These are phyloP conservation scores for Stagonosporopsis vannaccii DNA, from an alignment of 2,329 filamentous ascomycete genomes.

Conservation along the genomic window DNA sequence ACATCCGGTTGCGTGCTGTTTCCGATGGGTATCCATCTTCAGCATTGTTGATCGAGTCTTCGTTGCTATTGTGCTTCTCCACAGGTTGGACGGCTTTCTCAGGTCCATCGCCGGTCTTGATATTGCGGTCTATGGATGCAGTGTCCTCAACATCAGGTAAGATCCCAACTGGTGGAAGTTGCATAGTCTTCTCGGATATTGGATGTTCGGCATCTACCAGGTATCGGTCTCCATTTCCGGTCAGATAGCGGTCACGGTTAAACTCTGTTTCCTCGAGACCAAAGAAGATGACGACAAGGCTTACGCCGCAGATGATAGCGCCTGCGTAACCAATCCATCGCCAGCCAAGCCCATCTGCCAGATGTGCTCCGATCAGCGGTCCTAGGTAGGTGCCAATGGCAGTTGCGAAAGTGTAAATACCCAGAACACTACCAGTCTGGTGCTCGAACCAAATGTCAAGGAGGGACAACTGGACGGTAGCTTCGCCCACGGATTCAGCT, in stretches of 20 bases:
- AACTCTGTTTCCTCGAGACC: slow-evolving; percentile 29
- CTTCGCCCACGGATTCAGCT: slow-evolving; percentile 27
- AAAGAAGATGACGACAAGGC: slow-evolving; percentile 24
- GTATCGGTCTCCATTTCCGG: slow-evolving; percentile 9
- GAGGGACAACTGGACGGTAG: slow-evolving; percentile 26
- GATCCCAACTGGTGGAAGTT: slow-evolving; percentile 8
- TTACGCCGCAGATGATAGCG: slow-evolving; percentile 25
- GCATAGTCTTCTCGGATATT: slow-evolving; percentile 9
- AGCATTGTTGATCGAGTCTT: slow-evolving; percentile 7
- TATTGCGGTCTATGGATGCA: neutral
- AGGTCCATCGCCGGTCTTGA: neutral
- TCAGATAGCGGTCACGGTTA: slow-evolving; percentile 24
- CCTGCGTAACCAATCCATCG: slow-evolving; percentile 28
- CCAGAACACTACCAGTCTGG: slow-evolving; percentile 28
- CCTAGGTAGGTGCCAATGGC: slow-evolving; percentile 29
- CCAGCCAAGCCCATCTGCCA: slow-evolving; percentile 27
- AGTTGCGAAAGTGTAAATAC: slow-evolving; percentile 27
- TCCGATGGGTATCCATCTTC: slow-evolving; percentile 5
- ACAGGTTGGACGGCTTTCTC: slow-evolving; percentile 17
- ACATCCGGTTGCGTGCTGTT: slow-evolving; percentile 26
- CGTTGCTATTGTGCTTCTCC: slow-evolving; percentile 11
- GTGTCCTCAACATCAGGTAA: slow-evolving; percentile 6
- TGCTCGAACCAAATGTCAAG: slow-evolving; percentile 31
- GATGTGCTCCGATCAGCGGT: slow-evolving; percentile 24
- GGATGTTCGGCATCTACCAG: slow-evolving; percentile 18